A percentile compares a stretch with the other conserved stretches of the same genome.
These are phyloP conservation scores for Wickerhamiella bombiphila DNA, from an alignment of 805 yeast species.

Conservation along the genomic window DNA sequence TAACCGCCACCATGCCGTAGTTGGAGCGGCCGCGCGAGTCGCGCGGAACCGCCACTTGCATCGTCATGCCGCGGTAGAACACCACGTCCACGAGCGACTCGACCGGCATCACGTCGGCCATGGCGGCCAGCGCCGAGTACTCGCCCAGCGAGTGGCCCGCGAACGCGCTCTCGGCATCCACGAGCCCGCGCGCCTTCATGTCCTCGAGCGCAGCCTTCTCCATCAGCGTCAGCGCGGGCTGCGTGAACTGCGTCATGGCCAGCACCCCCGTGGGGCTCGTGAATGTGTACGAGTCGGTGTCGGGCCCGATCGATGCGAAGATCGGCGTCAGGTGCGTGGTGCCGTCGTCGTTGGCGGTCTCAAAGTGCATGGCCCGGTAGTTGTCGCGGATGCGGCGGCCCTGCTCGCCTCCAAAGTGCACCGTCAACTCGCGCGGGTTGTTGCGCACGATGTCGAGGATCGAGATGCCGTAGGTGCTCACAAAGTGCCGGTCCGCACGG, in stretches of 20 bases:
- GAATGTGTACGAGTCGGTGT: conserved; percentile 75
- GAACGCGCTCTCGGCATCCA: conserved; percentile 83
- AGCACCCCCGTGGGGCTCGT: conserved; percentile 86
- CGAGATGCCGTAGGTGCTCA: conserved; percentile 90
- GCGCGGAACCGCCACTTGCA: conserved; percentile 99
- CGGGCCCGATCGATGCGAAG: conserved; percentile 76
- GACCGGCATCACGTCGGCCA: conserved; percentile 97
- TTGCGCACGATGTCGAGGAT: conserved; percentile 87
- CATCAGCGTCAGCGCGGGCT: conserved; percentile 98
- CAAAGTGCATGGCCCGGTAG: conserved; percentile 94
- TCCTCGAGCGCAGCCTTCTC: conserved; percentile 98
- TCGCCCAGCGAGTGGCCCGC: conserved; percentile 99
- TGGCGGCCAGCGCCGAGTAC: conserved; percentile 91
- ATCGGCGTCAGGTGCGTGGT: conserved; percentile 80
- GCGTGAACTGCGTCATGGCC: conserved; percentile 97
- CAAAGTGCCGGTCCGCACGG: conserved; percentile 87
- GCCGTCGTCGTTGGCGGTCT: conserved; percentile 77
- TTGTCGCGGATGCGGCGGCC: conserved; percentile 91
- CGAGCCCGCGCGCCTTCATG: conserved; percentile 87
- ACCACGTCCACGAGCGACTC: conserved; percentile 95
- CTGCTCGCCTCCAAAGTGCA: conserved; percentile 95
- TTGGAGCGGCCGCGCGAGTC: conserved; percentile 90
- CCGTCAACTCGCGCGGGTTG: conserved; percentile 89
- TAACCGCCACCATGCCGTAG: conserved; percentile 98
- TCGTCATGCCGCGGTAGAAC: conserved; percentile 99